Evolutionary conservation across 2,329 filamentous ascomycete species (phyloP).

Genomic region (Penicillium decumbens): DNA sequence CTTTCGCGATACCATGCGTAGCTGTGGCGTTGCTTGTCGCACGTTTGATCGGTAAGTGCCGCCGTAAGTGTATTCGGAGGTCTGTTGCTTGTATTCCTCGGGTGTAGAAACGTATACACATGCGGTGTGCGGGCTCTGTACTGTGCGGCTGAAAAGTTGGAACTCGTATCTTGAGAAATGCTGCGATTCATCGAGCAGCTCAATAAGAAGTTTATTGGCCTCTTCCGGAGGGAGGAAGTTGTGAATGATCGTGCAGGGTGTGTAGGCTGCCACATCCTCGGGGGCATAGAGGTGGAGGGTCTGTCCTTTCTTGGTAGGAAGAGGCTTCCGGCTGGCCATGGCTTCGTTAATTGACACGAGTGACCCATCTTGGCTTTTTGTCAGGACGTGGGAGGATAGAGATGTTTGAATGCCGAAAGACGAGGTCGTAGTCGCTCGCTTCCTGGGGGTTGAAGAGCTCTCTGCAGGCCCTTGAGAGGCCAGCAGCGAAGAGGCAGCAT

Average conservation of each 20-base stretch:
- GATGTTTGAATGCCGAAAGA: constrained; percentile 59
- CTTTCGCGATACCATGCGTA: constrained; percentile 62
- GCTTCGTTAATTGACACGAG: constrained; percentile 18
- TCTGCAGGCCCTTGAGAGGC: constrained; percentile 17
- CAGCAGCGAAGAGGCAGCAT: constrained; percentile 58
- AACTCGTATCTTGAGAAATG: constrained; percentile 70
- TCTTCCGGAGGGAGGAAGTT: constrained; percentile 73
- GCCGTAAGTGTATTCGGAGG: constrained; percentile 80
- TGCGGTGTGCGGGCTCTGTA: constrained; percentile 77
- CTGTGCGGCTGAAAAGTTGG: constrained; percentile 82
- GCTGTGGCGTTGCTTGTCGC: constrained; percentile 67
- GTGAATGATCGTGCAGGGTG: constrained; percentile 86
- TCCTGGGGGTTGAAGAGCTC: constrained; percentile 13
- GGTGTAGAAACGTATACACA: constrained; percentile 75
- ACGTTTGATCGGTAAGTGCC: constrained; percentile 71
- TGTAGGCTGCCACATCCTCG: constrained; percentile 72
- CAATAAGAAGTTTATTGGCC: constrained; percentile 68
- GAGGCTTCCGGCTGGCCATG: not conserved
- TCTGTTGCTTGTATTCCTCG: constrained; percentile 65
- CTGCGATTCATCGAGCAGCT: constrained; percentile 68
- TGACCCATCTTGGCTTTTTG: constrained; percentile 37
- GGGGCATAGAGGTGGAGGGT: constrained; percentile 82
- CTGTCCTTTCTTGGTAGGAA: constrained; percentile 68
- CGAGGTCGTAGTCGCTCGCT: constrained; percentile 37
- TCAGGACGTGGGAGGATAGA: constrained; percentile 49